Percentiles rank a stretch among this genome's conserved stretches.
These are phyloP conservation scores for Lathyrus aphaca DNA, from an alignment of 306 rosid genomes.

Conservation along the genomic window DNA sequence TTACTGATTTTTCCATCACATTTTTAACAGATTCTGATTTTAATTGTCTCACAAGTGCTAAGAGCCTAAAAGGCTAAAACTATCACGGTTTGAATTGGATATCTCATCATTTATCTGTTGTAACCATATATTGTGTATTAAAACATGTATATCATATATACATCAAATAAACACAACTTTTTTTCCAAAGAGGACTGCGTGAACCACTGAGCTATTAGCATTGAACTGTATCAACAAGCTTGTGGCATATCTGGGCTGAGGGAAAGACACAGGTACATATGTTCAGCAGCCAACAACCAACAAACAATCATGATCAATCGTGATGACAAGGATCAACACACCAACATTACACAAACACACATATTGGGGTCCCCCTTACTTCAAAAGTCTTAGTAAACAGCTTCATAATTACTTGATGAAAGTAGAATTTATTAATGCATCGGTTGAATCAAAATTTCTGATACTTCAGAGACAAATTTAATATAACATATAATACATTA, in stretches of 20 bases:
- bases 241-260: constrained; percentile 2
- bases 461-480: not conserved
- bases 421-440: constrained; percentile 3
- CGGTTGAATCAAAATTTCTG: not conserved
- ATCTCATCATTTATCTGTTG: no score
- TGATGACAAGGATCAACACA: not conserved
- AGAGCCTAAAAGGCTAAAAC: constrained; percentile 2
- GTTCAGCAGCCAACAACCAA: not conserved
- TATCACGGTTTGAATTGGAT: not conserved
- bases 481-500: not conserved
- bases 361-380: not conserved
- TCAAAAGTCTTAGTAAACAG: not conserved
- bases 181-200: not conserved
- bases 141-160: no score
- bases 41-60: not conserved
- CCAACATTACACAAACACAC: not conserved
- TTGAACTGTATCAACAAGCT: not conserved
- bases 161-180: not conserved
- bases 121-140: no score
- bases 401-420: not conserved
- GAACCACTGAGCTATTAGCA: not conserved
- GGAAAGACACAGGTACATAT: not conserved
- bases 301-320: not conserved
- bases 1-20: not conserved
- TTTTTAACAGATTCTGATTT: not conserved